Percentiles rank a stretch among this genome's conserved stretches.
Evolutionary conservation across 371 early-diverging fungal species (phyloP).

Genomic region (Saksenaea oblongispora): DNA sequence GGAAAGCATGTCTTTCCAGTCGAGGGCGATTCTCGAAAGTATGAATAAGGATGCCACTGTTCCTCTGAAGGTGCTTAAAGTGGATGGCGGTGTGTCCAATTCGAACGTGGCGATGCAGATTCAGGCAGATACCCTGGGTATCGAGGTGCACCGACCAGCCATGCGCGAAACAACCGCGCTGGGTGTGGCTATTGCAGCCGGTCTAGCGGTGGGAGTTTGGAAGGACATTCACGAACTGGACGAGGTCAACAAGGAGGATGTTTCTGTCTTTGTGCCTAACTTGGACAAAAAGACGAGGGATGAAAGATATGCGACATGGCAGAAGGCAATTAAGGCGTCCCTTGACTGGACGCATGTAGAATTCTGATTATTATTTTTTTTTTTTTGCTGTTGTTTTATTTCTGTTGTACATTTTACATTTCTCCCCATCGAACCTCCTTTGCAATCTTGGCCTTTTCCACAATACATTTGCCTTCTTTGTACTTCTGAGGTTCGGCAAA

Average conservation of each 20-base stretch:
- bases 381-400: too few species aligned
- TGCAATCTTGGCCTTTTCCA: slow-evolving; percentile 62
- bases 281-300: slow-evolving; percentile 54
- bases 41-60: slow-evolving; percentile 77
- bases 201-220: slow-evolving; percentile 76
- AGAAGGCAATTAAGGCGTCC: slow-evolving; percentile 77
- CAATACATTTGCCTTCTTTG: slow-evolving; percentile 80
- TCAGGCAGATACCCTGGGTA: slow-evolving; percentile 81
- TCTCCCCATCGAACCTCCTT: slow-evolving; percentile 53
- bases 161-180: slow-evolving; percentile 91
- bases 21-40: slow-evolving; percentile 80
- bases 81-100: slow-evolving; percentile 89
- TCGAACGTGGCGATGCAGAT: slow-evolving; percentile 85
- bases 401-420: not conserved
- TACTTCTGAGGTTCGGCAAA: slow-evolving; percentile 72
- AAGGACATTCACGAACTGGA: slow-evolving; percentile 24
- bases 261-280: slow-evolving; percentile 35
- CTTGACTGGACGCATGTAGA: slow-evolving; percentile 60
- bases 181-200: slow-evolving; percentile 92
- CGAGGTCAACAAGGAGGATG: slow-evolving; percentile 22
- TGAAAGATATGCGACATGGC: slow-evolving; percentile 66
- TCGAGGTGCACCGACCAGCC: slow-evolving; percentile 76
- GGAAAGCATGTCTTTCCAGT: slow-evolving; percentile 87
- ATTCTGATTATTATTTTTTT: not conserved
- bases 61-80: slow-evolving; percentile 66